Conservation (phyloP, 139 green algal genomes). For the Bryopsis sp. region DNA sequence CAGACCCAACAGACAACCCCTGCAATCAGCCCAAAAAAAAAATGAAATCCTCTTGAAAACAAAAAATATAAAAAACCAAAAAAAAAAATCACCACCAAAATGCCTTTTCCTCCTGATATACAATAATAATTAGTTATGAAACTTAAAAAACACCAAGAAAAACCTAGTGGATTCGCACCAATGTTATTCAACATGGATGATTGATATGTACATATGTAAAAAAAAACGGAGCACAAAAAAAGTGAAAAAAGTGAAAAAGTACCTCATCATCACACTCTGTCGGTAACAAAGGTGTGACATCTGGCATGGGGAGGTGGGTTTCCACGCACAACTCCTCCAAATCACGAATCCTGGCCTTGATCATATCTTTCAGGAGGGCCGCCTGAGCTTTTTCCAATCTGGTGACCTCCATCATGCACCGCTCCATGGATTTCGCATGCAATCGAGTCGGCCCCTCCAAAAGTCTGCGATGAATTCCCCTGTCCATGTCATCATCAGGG, state of each 20-base stretch:
- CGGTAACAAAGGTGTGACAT: constrained; percentile 5
- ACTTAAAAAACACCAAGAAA: no score
- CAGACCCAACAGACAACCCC: neutral
- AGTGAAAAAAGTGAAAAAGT: no score
- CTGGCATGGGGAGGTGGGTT: constrained; percentile 7
- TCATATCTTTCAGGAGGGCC: neutral
- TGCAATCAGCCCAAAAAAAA: no score
- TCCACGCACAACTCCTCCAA: constrained; percentile 12
- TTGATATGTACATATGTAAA: no score
- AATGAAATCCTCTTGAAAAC: no score
- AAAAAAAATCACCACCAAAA: no score
- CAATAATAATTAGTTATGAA: no score
- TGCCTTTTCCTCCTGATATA: no score
- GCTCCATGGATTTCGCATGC: constrained; percentile 13
- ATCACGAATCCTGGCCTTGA: neutral
- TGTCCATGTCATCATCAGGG: constrained; percentile 16
- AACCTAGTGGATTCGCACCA: no score
- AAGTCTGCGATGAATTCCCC: neutral
- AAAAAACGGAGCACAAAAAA: no score
- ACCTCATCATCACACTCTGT: neutral
- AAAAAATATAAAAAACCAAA: no score
- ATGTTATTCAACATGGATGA: no score
- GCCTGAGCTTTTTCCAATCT: constrained; percentile 9
- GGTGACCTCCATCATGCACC: constrained; percentile 12
- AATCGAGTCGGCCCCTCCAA: constrained; percentile 14